Conservation (phyloP, 164 flowering plant genomes). For the Aristolochia californica region DNA sequence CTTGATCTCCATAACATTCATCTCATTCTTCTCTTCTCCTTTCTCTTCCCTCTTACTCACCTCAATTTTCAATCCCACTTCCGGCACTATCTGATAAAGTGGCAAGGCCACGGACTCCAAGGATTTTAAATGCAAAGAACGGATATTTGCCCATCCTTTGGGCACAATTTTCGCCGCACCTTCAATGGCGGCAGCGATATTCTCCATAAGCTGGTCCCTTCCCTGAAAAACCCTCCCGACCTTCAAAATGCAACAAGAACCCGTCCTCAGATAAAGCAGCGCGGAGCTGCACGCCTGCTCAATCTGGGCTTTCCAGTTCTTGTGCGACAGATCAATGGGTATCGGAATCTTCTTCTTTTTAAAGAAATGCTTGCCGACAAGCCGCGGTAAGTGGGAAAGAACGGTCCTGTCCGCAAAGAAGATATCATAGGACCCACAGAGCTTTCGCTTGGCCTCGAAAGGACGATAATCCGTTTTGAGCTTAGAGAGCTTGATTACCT, state of each 20-base stretch:
- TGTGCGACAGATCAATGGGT: constrained; percentile 47
- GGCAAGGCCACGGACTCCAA: constrained; percentile 66
- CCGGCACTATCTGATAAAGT: constrained; percentile 57
- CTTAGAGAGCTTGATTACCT: constrained; percentile 63
- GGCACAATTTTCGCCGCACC: constrained; percentile 57
- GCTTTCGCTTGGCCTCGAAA: constrained; percentile 65
- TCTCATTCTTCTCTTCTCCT: constrained; percentile 2
- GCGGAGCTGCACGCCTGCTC: constrained; percentile 36
- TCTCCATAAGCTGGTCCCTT: constrained; percentile 44
- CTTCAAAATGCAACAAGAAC: constrained; percentile 62
- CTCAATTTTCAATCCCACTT: constrained; percentile 49
- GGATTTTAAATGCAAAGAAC: constrained; percentile 64
- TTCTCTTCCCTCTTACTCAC: constrained; percentile 21
- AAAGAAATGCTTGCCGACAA: constrained; percentile 71
- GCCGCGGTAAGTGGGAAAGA: constrained; percentile 45
- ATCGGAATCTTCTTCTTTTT: constrained; percentile 85
- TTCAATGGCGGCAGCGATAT: constrained; percentile 47
- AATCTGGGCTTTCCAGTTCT: constrained; percentile 75
- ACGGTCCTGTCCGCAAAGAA: constrained; percentile 56
- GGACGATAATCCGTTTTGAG: constrained; percentile 60
- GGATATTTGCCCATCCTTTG: constrained; percentile 53
- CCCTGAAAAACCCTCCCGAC: constrained; percentile 45
- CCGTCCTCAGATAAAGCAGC: constrained; percentile 52
- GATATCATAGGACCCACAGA: constrained; percentile 49
- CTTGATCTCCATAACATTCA: constrained; percentile 5